These are phyloP conservation scores for Stemphylium lycopersici DNA, from an alignment of 2,329 filamentous ascomycete species.

Conservation along the genomic window DNA sequence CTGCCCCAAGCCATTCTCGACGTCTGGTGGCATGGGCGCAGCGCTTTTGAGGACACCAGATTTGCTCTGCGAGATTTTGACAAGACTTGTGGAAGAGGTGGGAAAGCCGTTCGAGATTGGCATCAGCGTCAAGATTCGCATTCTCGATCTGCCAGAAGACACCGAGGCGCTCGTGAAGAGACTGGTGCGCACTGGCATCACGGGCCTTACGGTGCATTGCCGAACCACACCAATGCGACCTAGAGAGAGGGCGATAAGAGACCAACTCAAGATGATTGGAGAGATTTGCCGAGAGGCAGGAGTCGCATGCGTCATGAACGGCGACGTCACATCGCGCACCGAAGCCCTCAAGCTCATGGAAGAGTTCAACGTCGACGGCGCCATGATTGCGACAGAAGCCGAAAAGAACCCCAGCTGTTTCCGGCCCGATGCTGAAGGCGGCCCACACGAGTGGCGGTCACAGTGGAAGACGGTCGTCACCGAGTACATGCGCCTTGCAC, in stretches of 20 bases:
- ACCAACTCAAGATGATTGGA: constrained; percentile 83
- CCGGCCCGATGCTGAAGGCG: constrained; percentile 70
- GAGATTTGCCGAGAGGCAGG: constrained; percentile 80
- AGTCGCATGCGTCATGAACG: constrained; percentile 94
- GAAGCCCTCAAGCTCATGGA: constrained; percentile 73
- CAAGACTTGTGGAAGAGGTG: constrained; percentile 79
- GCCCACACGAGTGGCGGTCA: constrained; percentile 57
- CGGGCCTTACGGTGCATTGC: constrained; percentile 90
- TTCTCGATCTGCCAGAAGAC: constrained; percentile 76
- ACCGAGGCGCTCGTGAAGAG: constrained; percentile 79
- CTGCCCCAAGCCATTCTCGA: constrained; percentile 98
- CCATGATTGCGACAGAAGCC: constrained; percentile 94
- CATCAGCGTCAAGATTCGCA: constrained; percentile 94
- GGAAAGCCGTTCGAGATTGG: constrained; percentile 81
- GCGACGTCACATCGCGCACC: constrained; percentile 79
- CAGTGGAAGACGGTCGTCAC: constrained; percentile 79
- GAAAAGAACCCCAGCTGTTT: constrained; percentile 94
- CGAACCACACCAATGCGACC: constrained; percentile 96
- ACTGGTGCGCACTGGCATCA: constrained; percentile 87
- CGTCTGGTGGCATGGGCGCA: constrained; percentile 92
- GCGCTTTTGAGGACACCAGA: constrained; percentile 87
- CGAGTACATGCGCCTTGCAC: constrained; percentile 72
- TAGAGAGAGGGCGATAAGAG: constrained; percentile 82
- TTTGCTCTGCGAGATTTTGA: constrained; percentile 79
- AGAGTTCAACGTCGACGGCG: constrained; percentile 87